A percentile compares a stretch with the other conserved stretches of the same genome.
Evolutionary conservation across 2,329 filamentous ascomycete species (phyloP).

Genomic region (Whalleya microplaca): DNA sequence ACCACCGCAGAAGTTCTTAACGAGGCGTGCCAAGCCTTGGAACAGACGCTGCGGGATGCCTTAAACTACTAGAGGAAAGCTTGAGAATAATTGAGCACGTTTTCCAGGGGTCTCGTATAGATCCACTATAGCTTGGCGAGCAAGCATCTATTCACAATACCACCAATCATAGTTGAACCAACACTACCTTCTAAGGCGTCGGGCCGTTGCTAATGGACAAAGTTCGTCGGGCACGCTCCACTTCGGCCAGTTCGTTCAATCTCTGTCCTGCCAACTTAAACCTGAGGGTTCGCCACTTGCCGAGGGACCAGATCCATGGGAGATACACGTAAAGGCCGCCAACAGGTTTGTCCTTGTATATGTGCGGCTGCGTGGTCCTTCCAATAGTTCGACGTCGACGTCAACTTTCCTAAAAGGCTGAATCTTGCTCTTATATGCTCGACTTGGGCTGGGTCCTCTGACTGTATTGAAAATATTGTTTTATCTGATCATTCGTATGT

Average conservation of each 20-base stretch:
- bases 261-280: not conserved
- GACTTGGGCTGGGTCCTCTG: conserved; percentile 9
- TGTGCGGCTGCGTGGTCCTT: not conserved
- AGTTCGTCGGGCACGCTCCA: conserved; percentile 13
- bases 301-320: not conserved
- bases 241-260: conserved; percentile 6
- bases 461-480: not conserved
- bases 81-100: conserved; percentile 40
- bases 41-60: not conserved
- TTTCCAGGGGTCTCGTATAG: conserved; percentile 23
- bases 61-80: conserved; percentile 9
- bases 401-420: conserved; percentile 17
- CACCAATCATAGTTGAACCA: conserved; percentile 11
- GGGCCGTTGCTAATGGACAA: conserved; percentile 18
- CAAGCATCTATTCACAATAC: conserved; percentile 10
- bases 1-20: conserved; percentile 16
- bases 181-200: conserved; percentile 10
- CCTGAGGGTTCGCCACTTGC: conserved; percentile 1
- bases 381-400: conserved; percentile 1
- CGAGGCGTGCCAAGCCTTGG: conserved; percentile 15
- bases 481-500: not conserved
- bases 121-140: conserved; percentile 20
- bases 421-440: conserved; percentile 30
- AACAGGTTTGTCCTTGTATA: not conserved
- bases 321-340: too few species aligned